A percentile compares a stretch with the other conserved stretches of the same genome.
Conservation (phyloP, 306 rosid genomes). For the Trifolium fragiferum region DNA sequence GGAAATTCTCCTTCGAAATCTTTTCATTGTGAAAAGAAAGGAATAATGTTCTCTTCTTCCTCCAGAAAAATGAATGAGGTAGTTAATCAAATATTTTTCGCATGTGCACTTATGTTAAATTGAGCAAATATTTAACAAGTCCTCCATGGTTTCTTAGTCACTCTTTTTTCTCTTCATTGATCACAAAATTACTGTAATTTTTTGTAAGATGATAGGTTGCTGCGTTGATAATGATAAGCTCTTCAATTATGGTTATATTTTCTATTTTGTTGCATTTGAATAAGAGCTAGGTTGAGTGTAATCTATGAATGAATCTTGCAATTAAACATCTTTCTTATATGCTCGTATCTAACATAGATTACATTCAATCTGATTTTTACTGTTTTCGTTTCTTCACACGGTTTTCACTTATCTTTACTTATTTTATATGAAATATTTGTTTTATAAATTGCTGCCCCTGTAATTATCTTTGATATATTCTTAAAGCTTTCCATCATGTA, state of each 20-base stretch:
- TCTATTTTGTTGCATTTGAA: constrained; percentile 8
- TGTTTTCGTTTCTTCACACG: background rate
- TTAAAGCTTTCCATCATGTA: constrained; percentile 10
- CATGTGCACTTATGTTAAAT: background rate
- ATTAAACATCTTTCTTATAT: constrained; percentile 12
- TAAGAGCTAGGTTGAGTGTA: background rate
- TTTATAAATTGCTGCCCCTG: background rate
- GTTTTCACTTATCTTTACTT: constrained; percentile 16
- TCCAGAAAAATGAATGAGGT: constrained; percentile 40
- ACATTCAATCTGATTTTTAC: background rate
- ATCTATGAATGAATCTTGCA: constrained; percentile 6
- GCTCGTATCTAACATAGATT: background rate
- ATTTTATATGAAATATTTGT: background rate
- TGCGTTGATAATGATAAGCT: constrained; percentile 17
- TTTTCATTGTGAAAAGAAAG: constrained; percentile 26
- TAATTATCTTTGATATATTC: constrained; percentile 22
- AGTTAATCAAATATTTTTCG: constrained; percentile 21
- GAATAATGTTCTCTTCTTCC: constrained; percentile 32
- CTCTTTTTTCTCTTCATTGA: background rate
- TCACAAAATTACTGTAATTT: background rate
- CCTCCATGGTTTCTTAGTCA: background rate
- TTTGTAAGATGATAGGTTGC: constrained; percentile 3
- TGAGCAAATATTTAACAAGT: background rate
- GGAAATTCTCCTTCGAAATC: constrained; percentile 11
- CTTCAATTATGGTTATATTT: background rate